Evolutionary conservation across 2,329 filamentous ascomycete species (phyloP), one percentile per base, ranked within the genome.

Genomic region (Phyllosticta citribraziliensis): DNA sequence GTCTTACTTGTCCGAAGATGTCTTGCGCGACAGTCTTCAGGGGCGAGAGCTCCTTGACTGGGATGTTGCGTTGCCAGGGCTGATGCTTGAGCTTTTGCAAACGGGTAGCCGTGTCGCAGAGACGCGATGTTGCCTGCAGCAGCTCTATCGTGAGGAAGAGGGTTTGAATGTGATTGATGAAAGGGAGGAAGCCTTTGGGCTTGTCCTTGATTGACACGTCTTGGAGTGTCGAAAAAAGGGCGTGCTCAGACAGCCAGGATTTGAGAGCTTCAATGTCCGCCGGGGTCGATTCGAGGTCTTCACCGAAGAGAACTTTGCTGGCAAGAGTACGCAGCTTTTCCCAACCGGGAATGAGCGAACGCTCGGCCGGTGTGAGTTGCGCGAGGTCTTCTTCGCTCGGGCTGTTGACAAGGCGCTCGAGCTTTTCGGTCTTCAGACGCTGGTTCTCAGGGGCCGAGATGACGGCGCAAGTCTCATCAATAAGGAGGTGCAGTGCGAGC

Each of bases 81-180:
- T 50, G 55, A 33, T 55, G 14, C 24, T 62, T 62, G 30, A 14
- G 53, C 40, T 62, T 62, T n/a, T 24, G 30, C 22, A 62, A 51
- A n/a, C 53, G 52, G 35, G 47, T 10, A 1, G 60, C 60, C 4
- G 60, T 52, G n/a, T 57, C 60, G n/a, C 55, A 62, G 51, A 62
- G 53, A 24, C 60, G 60, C 22, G 24, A 19, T 17, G 27, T 22
- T 65, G 70, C 10, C 62, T 72, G 30, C 22, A 62, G 4, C 14
- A 60, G 9, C 66, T 67, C 55, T 67, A 71, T 56, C 24, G 64
- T 1, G 66, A 67, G 14, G 14, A 56, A 47, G 52, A 50, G 14
- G 63, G 64, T 14, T 19, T 58, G 60, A n/a, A 62, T 25, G 30
- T 57, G 47, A 4, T 22, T 11, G n/a, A 30, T 27, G 8, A 62